These are phyloP conservation scores for Globisporangium okanoganense DNA, from an alignment of 352 stramenopile genomes.

Conservation along the genomic window DNA sequence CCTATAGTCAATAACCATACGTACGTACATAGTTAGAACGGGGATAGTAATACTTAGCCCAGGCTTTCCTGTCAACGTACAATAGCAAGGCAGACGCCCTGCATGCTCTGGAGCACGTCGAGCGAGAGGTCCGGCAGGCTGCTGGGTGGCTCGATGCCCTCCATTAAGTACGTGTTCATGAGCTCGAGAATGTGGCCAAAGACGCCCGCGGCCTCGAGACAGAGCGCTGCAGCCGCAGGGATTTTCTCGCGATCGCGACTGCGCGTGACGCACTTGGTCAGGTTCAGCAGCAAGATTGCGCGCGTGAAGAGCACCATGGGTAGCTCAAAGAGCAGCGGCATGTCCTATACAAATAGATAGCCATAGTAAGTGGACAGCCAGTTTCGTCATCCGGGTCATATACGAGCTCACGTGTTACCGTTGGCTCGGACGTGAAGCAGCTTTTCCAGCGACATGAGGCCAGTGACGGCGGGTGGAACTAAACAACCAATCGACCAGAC, in stretches of 20 bases:
- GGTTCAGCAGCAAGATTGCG: constrained; percentile 25
- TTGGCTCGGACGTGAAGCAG: constrained; percentile 11
- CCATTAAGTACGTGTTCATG: constrained; percentile 14
- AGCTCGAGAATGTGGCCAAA: constrained; percentile 16
- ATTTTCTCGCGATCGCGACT: constrained; percentile 3
- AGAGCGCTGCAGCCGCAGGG: constrained; percentile 6
- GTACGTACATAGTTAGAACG: background rate
- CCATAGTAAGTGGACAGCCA: background rate
- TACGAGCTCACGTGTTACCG: constrained; percentile 3
- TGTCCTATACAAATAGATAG: constrained; percentile 7
- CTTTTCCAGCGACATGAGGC: constrained; percentile 16
- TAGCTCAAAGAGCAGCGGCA: constrained; percentile 29
- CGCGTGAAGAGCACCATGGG: constrained; percentile 31
- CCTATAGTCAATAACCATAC: constrained; percentile 12
- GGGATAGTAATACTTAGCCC: background rate
- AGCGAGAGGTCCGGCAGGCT: constrained; percentile 19
- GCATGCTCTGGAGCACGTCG: constrained; percentile 17
- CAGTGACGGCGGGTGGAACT: constrained; percentile 6
- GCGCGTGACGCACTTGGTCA: constrained; percentile 13
- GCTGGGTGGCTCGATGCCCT: constrained; percentile 7
- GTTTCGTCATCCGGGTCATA: background rate
- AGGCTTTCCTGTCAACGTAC: constrained; percentile 2
- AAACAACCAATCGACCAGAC: no score
- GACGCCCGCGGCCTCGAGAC: constrained; percentile 17
- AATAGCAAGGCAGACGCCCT: constrained; percentile 15